Evolutionary conservation across 768 basidiomycete genomes (phyloP).

Genomic region (Jaapia argillacea): DNA sequence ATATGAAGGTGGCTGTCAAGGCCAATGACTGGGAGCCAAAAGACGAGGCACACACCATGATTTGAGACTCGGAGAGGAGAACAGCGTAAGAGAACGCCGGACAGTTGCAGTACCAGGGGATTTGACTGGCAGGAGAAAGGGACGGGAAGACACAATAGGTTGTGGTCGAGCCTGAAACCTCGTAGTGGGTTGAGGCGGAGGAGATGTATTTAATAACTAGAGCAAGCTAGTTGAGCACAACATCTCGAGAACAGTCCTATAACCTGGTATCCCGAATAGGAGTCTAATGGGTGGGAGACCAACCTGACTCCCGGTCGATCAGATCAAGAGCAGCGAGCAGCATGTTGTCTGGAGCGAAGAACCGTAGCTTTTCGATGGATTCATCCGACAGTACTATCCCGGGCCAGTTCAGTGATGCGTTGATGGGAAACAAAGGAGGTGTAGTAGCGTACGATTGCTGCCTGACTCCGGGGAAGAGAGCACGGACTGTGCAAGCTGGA

Average conservation of each 20-base stretch:
- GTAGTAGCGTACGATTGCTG: too few species aligned
- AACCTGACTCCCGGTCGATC: constrained; percentile 64
- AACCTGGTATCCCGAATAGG: neutral
- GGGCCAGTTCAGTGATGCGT: too few species aligned
- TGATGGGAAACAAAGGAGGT: too few species aligned
- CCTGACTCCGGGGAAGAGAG: too few species aligned
- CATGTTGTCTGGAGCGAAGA: constrained; percentile 51
- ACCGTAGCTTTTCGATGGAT: constrained; percentile 40
- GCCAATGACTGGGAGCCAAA: neutral
- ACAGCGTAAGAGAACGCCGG: constrained; percentile 63
- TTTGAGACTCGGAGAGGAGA: constrained; percentile 44
- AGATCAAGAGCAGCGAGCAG: constrained; percentile 67
- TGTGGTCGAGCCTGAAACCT: constrained; percentile 58
- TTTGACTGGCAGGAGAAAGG: constrained; percentile 29
- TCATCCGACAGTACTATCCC: too few species aligned
- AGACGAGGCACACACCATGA: constrained; percentile 39
- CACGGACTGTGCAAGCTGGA: too few species aligned
- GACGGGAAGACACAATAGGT: constrained; percentile 48
- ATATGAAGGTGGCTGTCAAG: neutral
- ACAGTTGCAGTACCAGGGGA: constrained; percentile 58
- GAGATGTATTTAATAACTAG: constrained; percentile 55
- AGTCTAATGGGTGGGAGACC: neutral
- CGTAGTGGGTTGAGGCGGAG: constrained; percentile 51
- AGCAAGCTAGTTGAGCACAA: too few species aligned
- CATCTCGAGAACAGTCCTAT: neutral